phyloP scores from a whole-genome alignment of 352 stramenopile species.

The Globisporangium polare region DNA sequence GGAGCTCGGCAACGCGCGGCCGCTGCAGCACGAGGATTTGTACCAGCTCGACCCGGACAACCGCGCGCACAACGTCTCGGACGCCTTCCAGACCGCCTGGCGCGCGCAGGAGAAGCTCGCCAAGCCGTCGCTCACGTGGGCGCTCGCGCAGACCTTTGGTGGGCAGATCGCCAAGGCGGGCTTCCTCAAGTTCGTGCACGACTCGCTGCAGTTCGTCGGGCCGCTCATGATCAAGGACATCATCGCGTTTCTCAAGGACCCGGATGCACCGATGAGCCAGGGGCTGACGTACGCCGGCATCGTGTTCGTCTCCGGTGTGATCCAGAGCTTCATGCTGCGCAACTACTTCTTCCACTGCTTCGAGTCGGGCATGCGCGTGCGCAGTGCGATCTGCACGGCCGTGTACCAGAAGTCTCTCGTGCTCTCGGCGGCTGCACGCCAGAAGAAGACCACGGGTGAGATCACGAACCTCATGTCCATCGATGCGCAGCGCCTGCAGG shows the following conservation, averaged over 20 bases:
- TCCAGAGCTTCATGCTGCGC: conserved; percentile 73
- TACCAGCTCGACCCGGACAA: conserved; percentile 80
- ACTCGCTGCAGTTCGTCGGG: conserved; percentile 81
- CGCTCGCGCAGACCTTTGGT: conserved; percentile 50
- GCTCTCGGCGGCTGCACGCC: conserved; percentile 64
- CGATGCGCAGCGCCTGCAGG: conserved; percentile 94
- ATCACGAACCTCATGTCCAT: conserved; percentile 98
- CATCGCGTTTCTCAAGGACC: conserved; percentile 74
- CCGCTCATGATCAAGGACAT: conserved; percentile 85
- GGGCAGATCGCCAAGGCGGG: conserved; percentile 45
- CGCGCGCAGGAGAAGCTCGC: conserved; percentile 20
- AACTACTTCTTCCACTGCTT: conserved; percentile 89
- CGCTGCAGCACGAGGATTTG: conserved; percentile 79
- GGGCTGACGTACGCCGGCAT: conserved; percentile 59
- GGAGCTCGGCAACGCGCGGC: conserved; percentile 72
- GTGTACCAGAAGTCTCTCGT: conserved; percentile 87
- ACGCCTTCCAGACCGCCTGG: conserved; percentile 50
- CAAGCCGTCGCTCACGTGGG: conserved; percentile 52
- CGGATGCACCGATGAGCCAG: conserved; percentile 43
- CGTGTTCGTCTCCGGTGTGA: conserved; percentile 66
- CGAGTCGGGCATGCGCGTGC: conserved; percentile 70
- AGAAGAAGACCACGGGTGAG: conserved; percentile 88
- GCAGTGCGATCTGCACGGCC: conserved; percentile 64
- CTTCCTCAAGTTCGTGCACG: conserved; percentile 77
- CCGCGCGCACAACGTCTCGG: conserved; percentile 41